Evolutionary conservation across 202 grass and related monocot species (phyloP).

Genomic region (Bolboschoenoplectus hybrid): DNA sequence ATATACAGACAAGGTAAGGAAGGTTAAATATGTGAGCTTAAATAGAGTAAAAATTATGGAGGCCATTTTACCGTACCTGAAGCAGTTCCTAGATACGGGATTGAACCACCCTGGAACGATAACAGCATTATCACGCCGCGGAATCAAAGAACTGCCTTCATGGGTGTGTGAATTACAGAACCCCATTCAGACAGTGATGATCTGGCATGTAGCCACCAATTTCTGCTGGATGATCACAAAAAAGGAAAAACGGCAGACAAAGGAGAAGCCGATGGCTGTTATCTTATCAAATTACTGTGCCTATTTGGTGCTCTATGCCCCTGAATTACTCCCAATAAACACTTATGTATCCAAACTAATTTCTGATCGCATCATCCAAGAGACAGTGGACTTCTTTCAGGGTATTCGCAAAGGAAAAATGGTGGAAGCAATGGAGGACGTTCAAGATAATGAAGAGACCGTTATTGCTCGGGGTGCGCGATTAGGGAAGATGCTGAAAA

Average conservation of each 20-base stretch:
- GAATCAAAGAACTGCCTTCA: background rate
- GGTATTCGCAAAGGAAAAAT: background rate
- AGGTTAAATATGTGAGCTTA: background rate
- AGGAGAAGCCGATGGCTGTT: background rate
- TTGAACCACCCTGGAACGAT: background rate
- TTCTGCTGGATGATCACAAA: background rate
- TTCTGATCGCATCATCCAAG: background rate
- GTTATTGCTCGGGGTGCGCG: background rate
- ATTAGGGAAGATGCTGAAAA: slow-evolving; percentile 25
- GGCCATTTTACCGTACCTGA: background rate
- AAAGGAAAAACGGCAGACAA: background rate
- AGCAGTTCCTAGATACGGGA: background rate
- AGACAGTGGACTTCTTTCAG: background rate
- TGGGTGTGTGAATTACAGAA: background rate
- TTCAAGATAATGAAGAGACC: background rate
- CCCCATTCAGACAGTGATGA: background rate
- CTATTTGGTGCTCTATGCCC: slow-evolving; percentile 13
- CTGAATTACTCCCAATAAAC: slow-evolving; percentile 24
- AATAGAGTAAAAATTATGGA: background rate
- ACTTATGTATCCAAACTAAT: background rate
- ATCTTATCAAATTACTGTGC: slow-evolving; percentile 18
- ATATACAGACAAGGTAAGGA: background rate
- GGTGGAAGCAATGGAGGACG: background rate
- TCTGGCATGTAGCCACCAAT: slow-evolving; percentile 16
- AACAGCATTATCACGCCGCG: background rate